phyloP scores from a whole-genome alignment of 2,329 filamentous ascomycete genomes.

The Cladosporium colombiae region DNA sequence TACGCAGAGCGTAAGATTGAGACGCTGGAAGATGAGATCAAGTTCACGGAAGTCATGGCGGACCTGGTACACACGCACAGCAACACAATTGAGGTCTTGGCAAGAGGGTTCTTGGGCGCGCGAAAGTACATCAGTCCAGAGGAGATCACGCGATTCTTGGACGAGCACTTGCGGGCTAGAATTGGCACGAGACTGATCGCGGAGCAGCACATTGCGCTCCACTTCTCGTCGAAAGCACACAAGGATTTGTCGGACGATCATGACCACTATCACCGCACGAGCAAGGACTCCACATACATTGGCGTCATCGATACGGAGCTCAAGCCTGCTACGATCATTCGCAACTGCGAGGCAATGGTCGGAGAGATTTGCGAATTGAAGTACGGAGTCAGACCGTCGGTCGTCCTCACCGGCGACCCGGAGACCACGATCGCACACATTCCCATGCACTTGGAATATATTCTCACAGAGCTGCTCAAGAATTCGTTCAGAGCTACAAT shows the following conservation, averaged over 20 bases:
- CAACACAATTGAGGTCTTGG: slow-evolving; percentile 91
- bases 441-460: slow-evolving; percentile 95
- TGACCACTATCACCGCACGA: slow-evolving; percentile 40
- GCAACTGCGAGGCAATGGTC: slow-evolving; percentile 84
- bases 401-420: slow-evolving; percentile 81
- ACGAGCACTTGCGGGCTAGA: slow-evolving; percentile 87
- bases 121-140: slow-evolving; percentile 79
- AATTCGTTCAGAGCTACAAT: slow-evolving; percentile 94
- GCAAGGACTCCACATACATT: slow-evolving; percentile 68
- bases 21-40: slow-evolving; percentile 81
- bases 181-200: slow-evolving; percentile 94
- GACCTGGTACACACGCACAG: slow-evolving; percentile 94
- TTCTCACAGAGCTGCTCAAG: slow-evolving; percentile 93
- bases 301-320: slow-evolving; percentile 93
- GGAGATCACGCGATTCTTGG: slow-evolving; percentile 88
- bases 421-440: slow-evolving; percentile 91
- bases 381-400: slow-evolving; percentile 81
- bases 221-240: slow-evolving; percentile 73
- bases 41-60: slow-evolving; percentile 88
- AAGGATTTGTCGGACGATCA: slow-evolving; percentile 53
- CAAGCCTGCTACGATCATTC: slow-evolving; percentile 76
- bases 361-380: slow-evolving; percentile 96
- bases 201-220: slow-evolving; percentile 93
- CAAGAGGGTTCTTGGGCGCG: slow-evolving; percentile 89
- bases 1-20: slow-evolving; percentile 74